These are phyloP conservation scores for Phoma sp. DNA, from an alignment of 2,329 filamentous ascomycete species.

Conservation along the genomic window DNA sequence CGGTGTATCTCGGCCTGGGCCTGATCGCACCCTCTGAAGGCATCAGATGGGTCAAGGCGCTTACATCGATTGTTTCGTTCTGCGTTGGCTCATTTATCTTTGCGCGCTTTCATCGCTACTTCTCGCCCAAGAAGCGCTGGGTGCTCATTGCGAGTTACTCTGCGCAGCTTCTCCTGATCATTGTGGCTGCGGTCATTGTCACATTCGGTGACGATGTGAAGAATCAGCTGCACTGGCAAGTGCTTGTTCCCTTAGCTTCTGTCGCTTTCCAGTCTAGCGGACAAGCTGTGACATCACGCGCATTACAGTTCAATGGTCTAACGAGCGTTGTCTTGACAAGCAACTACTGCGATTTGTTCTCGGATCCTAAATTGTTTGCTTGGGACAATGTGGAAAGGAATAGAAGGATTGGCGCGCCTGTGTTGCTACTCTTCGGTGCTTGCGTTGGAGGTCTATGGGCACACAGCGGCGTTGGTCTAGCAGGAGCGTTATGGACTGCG, in stretches of 20 bases:
- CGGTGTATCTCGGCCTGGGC: slow-evolving; percentile 79
- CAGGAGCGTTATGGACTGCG: slow-evolving; percentile 60
- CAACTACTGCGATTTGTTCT: slow-evolving; percentile 82
- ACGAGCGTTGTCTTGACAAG: slow-evolving; percentile 83
- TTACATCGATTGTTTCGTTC: slow-evolving; percentile 74
- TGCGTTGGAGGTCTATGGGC: slow-evolving; percentile 63
- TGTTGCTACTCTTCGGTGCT: slow-evolving; percentile 62
- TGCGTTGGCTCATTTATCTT: slow-evolving; percentile 77
- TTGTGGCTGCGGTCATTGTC: slow-evolving; percentile 53
- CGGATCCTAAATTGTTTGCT: slow-evolving; percentile 63
- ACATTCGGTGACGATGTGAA: slow-evolving; percentile 49
- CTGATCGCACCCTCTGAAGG: slow-evolving; percentile 63
- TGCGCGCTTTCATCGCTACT: slow-evolving; percentile 69
- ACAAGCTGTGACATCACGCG: slow-evolving; percentile 77
- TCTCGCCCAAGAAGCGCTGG: slow-evolving; percentile 69
- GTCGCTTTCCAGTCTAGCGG: slow-evolving; percentile 80
- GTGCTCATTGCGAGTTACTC: slow-evolving; percentile 62
- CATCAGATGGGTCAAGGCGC: slow-evolving; percentile 74
- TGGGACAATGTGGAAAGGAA: slow-evolving; percentile 61
- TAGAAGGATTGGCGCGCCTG: slow-evolving; percentile 58
- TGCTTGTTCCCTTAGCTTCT: slow-evolving; percentile 71
- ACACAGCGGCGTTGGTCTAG: slow-evolving; percentile 59
- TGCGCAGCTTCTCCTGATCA: slow-evolving; percentile 53
- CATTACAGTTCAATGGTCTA: slow-evolving; percentile 72
- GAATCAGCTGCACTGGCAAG: slow-evolving; percentile 54